Evolutionary conservation across 2,329 filamentous ascomycete species (phyloP), one percentile per base, ranked within the genome.

Genomic region (Fusarium burgessii): DNA sequence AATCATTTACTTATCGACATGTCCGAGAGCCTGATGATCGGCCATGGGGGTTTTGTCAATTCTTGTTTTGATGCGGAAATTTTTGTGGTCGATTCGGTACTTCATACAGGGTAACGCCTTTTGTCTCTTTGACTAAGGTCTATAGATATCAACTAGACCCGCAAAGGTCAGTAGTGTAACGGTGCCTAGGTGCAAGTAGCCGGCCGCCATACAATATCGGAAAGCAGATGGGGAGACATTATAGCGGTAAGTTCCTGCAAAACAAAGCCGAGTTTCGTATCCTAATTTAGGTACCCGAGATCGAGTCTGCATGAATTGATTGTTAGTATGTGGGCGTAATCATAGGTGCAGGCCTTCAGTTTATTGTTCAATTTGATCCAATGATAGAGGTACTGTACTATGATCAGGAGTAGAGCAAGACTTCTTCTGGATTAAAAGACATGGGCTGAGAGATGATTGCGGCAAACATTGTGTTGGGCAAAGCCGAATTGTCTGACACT

Each of bases 251-350:
- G 60, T 59, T 74, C 68, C 69, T 59, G 66, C 54, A 50, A 45
- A 55, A 47, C 49, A 46, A 54, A 52, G 29, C 50, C 51, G 41
- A 47, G 50, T 45, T 64, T 74, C 69, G 72, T 74, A 74, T 74
- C 72, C 72, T 52, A 46, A 71, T 62, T 68, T 73, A 64, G 67
- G 35, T 41, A 43, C 61, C 46, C 32, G 42, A 47, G 50, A 35
- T 13, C 29, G 45, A 63, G 40, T 18, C 32, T 27, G 46, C n/a
- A 13, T n/a, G 12, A 20, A 41, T 29, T 45, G 23, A n/a, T 46
- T 40, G 20, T n/a, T 36, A 20, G 54, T 27, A 59, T 25, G 40
- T 40, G 17, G 33, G 13, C 45, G n/a, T 25, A 36, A 55, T 64
- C 18, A 46, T 17, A 17, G 38, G 42, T 35, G 35, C 33, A 45